These are phyloP conservation scores for Giardia muris DNA, from an alignment of 208 protist genomes.

Conservation along the genomic window DNA sequence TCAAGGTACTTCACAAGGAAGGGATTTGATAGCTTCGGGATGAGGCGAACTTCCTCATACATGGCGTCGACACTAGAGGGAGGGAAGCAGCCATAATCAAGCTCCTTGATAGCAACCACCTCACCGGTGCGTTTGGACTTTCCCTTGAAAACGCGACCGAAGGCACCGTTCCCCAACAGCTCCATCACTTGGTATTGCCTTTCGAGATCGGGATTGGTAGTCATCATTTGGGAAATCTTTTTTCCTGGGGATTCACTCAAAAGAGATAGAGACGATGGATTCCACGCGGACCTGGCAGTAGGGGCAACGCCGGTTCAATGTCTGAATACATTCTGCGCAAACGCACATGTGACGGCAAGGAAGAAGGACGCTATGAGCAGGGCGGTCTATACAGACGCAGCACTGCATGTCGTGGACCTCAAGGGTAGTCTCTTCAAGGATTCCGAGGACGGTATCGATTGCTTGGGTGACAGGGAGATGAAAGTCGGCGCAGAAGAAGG, in stretches of 20 bases:
- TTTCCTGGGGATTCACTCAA: no score
- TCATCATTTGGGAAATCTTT: no score
- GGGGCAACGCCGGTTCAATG: background rate
- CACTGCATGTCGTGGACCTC: background rate
- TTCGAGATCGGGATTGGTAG: background rate
- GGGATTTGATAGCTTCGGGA: background rate
- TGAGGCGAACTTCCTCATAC: constrained; percentile 55
- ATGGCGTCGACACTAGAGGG: constrained; percentile 62
- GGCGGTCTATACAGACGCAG: constrained; percentile 4
- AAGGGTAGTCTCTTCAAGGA: background rate
- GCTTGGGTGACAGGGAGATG: background rate
- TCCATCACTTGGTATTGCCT: background rate
- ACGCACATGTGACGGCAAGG: background rate
- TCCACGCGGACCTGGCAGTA: background rate
- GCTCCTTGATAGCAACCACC: constrained; percentile 35
- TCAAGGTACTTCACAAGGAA: background rate
- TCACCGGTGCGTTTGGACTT: constrained; percentile 6
- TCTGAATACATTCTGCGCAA: background rate
- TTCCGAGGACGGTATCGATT: background rate
- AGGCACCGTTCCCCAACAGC: background rate
- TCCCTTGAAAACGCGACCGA: constrained; percentile 18
- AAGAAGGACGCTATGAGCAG: background rate
- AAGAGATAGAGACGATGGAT: no score
- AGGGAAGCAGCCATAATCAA: constrained; percentile 56
- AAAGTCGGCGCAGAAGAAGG: no score